These are phyloP conservation scores for Taphrina pruni DNA, from an alignment of 1,139 yeast genomes.

Conservation along the genomic window DNA sequence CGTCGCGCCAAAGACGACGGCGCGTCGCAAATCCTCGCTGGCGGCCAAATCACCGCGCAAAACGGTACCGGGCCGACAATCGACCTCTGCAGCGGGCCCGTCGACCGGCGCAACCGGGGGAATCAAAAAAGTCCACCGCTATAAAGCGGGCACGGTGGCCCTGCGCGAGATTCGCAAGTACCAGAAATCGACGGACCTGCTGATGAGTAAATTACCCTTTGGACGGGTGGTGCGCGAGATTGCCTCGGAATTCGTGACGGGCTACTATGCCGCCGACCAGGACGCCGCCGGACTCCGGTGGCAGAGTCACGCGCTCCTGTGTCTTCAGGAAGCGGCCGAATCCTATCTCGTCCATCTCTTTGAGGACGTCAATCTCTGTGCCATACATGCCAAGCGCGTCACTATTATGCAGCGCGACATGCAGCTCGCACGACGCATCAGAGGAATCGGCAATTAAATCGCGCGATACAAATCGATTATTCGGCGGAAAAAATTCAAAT, in stretches of 20 bases:
- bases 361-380: slow-evolving; percentile 90
- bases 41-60: slow-evolving; percentile 37
- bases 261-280: slow-evolving; percentile 47
- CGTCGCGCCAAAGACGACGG: slow-evolving; percentile 30
- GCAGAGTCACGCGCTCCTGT: slow-evolving; percentile 87
- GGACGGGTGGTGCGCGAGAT: slow-evolving; percentile 84
- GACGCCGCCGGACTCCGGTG: slow-evolving; percentile 66
- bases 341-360: slow-evolving; percentile 83
- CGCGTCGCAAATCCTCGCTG: slow-evolving; percentile 28
- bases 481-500: no score
- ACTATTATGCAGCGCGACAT: slow-evolving; percentile 94
- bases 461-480: not conserved
- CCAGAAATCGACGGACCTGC: slow-evolving; percentile 77
- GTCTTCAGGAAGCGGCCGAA: slow-evolving; percentile 79
- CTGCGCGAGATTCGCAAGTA: slow-evolving; percentile 77
- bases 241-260: slow-evolving; percentile 78
- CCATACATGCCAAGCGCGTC: slow-evolving; percentile 90
- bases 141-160: slow-evolving; percentile 76
- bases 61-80: slow-evolving; percentile 9
- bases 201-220: slow-evolving; percentile 84
- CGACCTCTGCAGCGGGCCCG: not conserved
- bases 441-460: slow-evolving; percentile 58
- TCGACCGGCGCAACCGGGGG: not conserved
- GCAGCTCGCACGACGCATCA: slow-evolving; percentile 84
- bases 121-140: slow-evolving; percentile 51